Evolutionary conservation across 1,284 basidiomycete species (phyloP), one percentile per base, ranked within the genome.

Genomic region (Sanghuangporus weigelae): DNA sequence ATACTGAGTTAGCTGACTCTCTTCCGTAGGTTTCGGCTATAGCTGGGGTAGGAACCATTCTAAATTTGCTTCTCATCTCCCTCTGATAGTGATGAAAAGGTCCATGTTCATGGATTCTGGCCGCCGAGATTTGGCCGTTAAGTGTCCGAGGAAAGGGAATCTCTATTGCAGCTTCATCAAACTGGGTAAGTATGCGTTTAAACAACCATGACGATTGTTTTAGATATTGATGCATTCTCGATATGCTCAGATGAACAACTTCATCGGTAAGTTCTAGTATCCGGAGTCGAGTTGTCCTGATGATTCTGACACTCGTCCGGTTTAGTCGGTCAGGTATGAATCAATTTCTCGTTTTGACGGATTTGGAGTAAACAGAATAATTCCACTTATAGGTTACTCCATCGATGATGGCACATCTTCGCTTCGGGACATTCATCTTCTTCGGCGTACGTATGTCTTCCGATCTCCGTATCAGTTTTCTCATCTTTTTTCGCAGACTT

Each of bases 351-450:
- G 42, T 60, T 31, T 67, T 8, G 57, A 11, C 42, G 11, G 31
- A 31, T 54, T 68, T 72, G 75, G 57, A 21, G 40, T 5, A 14
- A 23, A 7, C 21, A 42, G 55, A 31, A 3, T 31, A 2, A 57
- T 26, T 46, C 23, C 21, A 5, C 70, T 74, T 31, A 4, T 72
- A 85, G 75, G 85, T 88, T 8, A 89, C 86, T 3, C 86, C 86
- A 1, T 79, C 81, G 0, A 89, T 89, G 86, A 71, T 85, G 63
- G 67, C 72, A 14, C 75, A 86, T 53, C 74, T 88, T 31, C 73
- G 78, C 21, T 88, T 82, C 68, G 86, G 85, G 7, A 89, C 86
- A 0, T 89, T 89, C 68, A 76, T 89, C 48, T 87, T 88, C 76
- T 88, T 88, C 69, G 86, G 86, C 40, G 82, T 86, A 73, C 64